Percentiles rank a stretch among this genome's conserved stretches.
Evolutionary conservation across 1,139 yeast species (phyloP).

Genomic region (Sugiyamaella japonica): DNA sequence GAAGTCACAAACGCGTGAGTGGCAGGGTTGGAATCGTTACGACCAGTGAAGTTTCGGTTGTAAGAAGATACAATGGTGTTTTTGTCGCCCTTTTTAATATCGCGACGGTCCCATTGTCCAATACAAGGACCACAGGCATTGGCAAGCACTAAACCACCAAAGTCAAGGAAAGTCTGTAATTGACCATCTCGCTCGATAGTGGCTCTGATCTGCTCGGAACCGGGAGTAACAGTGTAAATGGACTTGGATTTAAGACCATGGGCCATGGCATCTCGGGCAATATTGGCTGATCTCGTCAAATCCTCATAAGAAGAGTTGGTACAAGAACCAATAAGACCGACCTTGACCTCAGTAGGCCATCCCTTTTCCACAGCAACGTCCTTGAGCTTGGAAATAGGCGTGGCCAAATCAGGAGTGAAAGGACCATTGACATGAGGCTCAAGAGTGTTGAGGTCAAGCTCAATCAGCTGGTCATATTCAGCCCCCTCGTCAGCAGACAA

Average conservation of each 20-base stretch:
- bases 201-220: conserved; percentile 99
- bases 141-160: conserved; percentile 94
- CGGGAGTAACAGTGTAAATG: conserved; percentile 94
- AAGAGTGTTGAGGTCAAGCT: conserved; percentile 89
- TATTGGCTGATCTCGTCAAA: conserved; percentile 96
- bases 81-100: conserved; percentile 95
- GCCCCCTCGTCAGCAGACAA: conserved; percentile 90
- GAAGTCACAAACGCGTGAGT: conserved; percentile 98
- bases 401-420: conserved; percentile 98
- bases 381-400: conserved; percentile 91
- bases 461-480: conserved; percentile 94
- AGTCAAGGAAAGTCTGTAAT: conserved; percentile 82
- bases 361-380: conserved; percentile 82
- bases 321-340: conserved; percentile 98
- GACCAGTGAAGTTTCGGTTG: conserved; percentile 98
- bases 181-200: conserved; percentile 98
- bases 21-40: conserved; percentile 99
- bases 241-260: conserved; percentile 92
- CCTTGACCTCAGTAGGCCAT: conserved; percentile 95
- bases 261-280: conserved; percentile 83
- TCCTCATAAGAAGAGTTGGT: conserved; percentile 99
- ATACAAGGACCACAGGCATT: conserved; percentile 99
- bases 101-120: conserved; percentile 99
- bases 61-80: conserved; percentile 97
- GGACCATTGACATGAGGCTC: conserved; percentile 99